phyloP scores from a whole-genome alignment of 345 rosid genomes.

The Rhodamnia argentea region DNA sequence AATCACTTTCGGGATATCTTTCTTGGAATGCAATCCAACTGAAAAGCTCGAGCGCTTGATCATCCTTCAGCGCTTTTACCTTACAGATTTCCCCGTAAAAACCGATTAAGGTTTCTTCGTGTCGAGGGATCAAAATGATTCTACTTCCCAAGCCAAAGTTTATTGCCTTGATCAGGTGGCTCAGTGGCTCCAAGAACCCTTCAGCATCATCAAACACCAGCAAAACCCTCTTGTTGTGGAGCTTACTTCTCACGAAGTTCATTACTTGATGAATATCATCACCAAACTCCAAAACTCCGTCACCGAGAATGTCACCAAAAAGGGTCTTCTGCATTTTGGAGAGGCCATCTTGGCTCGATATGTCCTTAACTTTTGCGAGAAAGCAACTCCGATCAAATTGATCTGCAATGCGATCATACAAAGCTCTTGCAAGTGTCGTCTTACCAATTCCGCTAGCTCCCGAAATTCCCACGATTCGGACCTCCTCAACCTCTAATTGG shows the following conservation, averaged over 20 bases:
- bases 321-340: background rate
- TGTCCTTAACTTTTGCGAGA: background rate
- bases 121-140: background rate
- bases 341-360: background rate
- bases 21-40: background rate
- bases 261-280: background rate
- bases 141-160: background rate
- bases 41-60: background rate
- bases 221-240: background rate
- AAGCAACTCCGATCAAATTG: background rate
- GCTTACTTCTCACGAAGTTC: background rate
- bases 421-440: background rate
- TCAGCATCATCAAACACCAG: background rate
- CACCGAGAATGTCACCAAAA: background rate
- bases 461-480: background rate
- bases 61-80: background rate
- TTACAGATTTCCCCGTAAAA: background rate
- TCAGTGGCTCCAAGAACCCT: background rate
- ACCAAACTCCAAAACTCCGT: background rate
- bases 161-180: background rate
- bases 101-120: background rate
- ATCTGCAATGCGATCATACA: background rate
- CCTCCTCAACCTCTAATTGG: background rate
- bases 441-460: background rate
- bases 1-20: background rate